Evolutionary conservation across 441 rosid genomes (phyloP).

Genomic region (Syzygium syzygioides): DNA sequence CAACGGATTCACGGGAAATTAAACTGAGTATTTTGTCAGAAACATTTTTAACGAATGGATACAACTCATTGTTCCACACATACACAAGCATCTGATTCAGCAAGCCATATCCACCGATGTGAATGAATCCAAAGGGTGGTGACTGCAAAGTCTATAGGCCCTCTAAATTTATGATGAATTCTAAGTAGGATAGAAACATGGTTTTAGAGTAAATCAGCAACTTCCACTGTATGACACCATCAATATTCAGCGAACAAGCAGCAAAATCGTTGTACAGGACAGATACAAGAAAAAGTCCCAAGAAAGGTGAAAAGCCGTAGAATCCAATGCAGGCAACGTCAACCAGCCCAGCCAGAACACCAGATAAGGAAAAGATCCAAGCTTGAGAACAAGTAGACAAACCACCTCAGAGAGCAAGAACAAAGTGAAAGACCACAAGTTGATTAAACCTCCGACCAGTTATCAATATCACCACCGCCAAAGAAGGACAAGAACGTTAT

Average conservation of each 20-base stretch:
- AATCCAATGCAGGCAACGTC: slow-evolving; percentile 6
- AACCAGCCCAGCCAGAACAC: not conserved
- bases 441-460: not conserved
- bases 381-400: not conserved
- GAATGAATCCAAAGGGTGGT: not conserved
- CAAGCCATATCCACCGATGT: not conserved
- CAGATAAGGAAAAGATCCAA: not conserved
- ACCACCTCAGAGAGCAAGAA: not conserved
- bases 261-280: not conserved
- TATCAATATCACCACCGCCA: not conserved
- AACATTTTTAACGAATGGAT: not conserved
- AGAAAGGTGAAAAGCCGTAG: not conserved
- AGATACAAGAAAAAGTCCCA: not conserved
- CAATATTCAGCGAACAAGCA: not conserved
- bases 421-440: not conserved
- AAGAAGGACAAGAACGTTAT: slow-evolving; percentile 10
- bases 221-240: not conserved
- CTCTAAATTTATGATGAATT: not conserved
- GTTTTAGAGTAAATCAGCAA: not conserved
- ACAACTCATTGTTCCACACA: not conserved
- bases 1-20: slow-evolving; percentile 4
- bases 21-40: not conserved
- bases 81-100: not conserved
- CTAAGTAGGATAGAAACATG: not conserved
- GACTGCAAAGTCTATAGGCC: not conserved